phyloP scores from a whole-genome alignment of 371 early-diverging fungal genomes.

The Actinomucor elegans region DNA sequence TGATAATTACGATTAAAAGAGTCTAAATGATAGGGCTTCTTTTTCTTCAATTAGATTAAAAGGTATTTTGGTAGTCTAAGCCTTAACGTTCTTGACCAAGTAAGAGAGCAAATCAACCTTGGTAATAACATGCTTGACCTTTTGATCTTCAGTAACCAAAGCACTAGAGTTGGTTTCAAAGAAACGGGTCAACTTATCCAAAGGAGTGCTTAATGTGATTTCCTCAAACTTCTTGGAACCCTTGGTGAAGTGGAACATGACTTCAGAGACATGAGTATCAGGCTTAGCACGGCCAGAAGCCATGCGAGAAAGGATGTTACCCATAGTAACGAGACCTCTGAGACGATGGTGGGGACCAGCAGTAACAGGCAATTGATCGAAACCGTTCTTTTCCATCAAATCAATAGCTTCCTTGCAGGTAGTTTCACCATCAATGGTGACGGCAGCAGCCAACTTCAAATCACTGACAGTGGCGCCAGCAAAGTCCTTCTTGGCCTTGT shows the following conservation, averaged over 20 bases:
- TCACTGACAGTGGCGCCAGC: conserved; percentile 81
- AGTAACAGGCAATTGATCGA: conserved; percentile 95
- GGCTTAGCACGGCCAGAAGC: conserved; percentile 69
- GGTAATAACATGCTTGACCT: conserved; percentile 85
- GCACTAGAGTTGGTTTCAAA: conserved; percentile 91
- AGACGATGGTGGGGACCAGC: conserved; percentile 58
- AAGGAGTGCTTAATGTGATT: conserved; percentile 80
- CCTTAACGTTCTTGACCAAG: conserved; percentile 58
- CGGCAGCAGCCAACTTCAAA: conserved; percentile 77
- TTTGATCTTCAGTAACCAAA: conserved; percentile 78
- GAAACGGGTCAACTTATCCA: conserved; percentile 81
- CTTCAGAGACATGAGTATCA: conserved; percentile 67
- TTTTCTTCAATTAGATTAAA: too few species aligned
- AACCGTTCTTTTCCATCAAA: conserved; percentile 85
- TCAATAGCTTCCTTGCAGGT: conserved; percentile 79
- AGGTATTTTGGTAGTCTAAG: too few species aligned
- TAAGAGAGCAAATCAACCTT: conserved; percentile 89
- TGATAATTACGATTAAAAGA: too few species aligned
- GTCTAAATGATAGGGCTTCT: too few species aligned
- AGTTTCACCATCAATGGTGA: conserved; percentile 70
- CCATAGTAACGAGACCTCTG: conserved; percentile 86
- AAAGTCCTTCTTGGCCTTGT: conserved; percentile 77
- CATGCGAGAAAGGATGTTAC: conserved; percentile 79
- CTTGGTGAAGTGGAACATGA: conserved; percentile 80
- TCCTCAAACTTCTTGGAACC: conserved; percentile 74